phyloP scores from a whole-genome alignment of 2,329 filamentous ascomycete species.

The Xylaria polymorpha region DNA sequence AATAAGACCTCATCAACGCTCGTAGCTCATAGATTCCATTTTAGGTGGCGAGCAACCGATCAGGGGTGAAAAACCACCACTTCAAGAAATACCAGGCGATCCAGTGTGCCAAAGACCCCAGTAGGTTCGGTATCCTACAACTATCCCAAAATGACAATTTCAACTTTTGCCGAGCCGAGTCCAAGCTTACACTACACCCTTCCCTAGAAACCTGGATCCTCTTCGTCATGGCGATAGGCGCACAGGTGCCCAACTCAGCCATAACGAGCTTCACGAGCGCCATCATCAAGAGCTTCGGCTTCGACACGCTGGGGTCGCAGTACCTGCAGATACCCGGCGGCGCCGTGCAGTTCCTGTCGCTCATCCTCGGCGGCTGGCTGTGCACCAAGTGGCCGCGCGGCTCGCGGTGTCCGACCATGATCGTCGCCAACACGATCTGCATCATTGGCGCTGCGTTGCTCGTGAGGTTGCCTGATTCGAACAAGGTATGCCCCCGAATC shows the following conservation, averaged over 20 bases:
- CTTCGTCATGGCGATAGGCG: constrained; percentile 63
- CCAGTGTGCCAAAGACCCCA: constrained; percentile 60
- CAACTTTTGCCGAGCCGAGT: neutral
- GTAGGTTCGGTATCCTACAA: constrained; percentile 23
- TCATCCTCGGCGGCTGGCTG: constrained; percentile 62
- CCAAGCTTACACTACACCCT: constrained; percentile 16
- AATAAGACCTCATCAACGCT: no score
- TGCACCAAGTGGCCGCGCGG: constrained; percentile 63
- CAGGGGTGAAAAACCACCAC: constrained; percentile 65
- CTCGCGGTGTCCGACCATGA: constrained; percentile 66
- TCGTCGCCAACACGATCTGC: constrained; percentile 65
- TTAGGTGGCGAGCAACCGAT: constrained; percentile 59
- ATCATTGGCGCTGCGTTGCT: constrained; percentile 64
- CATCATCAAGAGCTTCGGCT: constrained; percentile 48
- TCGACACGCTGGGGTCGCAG: constrained; percentile 63
- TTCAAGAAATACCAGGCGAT: constrained; percentile 60
- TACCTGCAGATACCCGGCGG: constrained; percentile 71
- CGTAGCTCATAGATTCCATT: neutral
- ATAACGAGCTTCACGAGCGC: constrained; percentile 58
- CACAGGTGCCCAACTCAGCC: constrained; percentile 67
- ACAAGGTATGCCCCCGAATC: constrained; percentile 53
- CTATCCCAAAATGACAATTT: neutral
- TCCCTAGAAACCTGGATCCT: constrained; percentile 66
- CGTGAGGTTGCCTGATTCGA: constrained; percentile 60
- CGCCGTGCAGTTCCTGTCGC: constrained; percentile 65